These are phyloP conservation scores for Fusarium sororula DNA, from an alignment of 2,329 filamentous ascomycete species.

Conservation along the genomic window DNA sequence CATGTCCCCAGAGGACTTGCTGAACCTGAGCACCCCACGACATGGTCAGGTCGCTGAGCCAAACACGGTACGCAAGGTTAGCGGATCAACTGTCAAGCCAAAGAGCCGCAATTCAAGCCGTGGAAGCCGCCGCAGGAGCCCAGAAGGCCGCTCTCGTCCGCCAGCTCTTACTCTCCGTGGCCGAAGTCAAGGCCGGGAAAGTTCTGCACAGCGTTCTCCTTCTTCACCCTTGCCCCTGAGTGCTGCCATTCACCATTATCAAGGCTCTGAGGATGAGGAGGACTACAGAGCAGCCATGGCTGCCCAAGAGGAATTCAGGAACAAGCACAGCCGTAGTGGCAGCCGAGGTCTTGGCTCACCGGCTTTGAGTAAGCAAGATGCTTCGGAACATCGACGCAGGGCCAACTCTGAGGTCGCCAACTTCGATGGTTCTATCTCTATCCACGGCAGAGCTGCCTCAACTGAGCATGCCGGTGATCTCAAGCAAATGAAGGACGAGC, in stretches of 20 bases:
- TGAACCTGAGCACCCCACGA: constrained; percentile 65
- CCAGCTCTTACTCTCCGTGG: constrained; percentile 64
- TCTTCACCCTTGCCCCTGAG: constrained; percentile 84
- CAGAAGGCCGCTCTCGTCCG: constrained; percentile 54
- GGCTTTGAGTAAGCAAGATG: constrained; percentile 47
- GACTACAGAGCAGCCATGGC: constrained; percentile 63
- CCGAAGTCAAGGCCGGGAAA: constrained; percentile 68
- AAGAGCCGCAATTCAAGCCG: constrained; percentile 61
- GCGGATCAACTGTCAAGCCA: constrained; percentile 44
- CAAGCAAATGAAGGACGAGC: constrained; percentile 66
- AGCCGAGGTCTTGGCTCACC: constrained; percentile 54
- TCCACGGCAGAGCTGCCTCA: constrained; percentile 50
- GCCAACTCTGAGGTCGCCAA: constrained; percentile 46
- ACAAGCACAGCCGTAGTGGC: constrained; percentile 62
- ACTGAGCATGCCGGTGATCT: constrained; percentile 64
- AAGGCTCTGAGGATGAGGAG: constrained; percentile 71
- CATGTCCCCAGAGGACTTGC: constrained; percentile 90
- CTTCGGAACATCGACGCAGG: constrained; percentile 52
- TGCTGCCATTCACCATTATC: constrained; percentile 51
- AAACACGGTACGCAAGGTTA: constrained; percentile 56
- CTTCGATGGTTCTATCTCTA: constrained; percentile 43
- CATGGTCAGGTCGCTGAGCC: constrained; percentile 51
- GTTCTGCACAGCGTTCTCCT: constrained; percentile 73
- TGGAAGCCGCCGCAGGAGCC: constrained; percentile 57
- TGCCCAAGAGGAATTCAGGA: constrained; percentile 65